Conservation (phyloP, 169 alveolate species). For the Prorocentrum cordatum region DNA sequence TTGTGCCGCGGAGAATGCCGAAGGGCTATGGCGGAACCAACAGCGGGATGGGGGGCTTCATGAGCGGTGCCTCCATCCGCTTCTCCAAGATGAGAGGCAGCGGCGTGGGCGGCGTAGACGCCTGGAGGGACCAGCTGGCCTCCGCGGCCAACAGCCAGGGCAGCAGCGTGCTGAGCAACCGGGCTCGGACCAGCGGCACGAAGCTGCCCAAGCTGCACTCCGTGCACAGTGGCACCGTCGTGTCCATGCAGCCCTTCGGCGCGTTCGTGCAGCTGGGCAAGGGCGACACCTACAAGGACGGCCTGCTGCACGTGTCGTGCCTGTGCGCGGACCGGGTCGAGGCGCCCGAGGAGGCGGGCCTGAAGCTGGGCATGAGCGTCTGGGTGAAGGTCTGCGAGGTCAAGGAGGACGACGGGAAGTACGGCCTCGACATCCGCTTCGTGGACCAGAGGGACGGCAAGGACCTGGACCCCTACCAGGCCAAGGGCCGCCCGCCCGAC, state of each 20-base stretch:
- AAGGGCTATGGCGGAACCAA: no score
- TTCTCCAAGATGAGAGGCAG: not conserved
- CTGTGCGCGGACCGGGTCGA: not conserved
- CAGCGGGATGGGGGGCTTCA: not conserved
- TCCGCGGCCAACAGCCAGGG: not conserved
- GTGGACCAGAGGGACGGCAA: not conserved
- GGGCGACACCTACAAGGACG: not conserved
- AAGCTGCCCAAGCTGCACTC: not conserved
- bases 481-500: not conserved
- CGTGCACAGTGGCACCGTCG: not conserved
- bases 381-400: not conserved
- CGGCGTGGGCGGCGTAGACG: not conserved
- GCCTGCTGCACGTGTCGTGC: not conserved
- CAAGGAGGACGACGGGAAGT: not conserved
- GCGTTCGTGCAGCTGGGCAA: not conserved
- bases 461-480: not conserved
- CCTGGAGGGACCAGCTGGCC: not conserved
- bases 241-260: not conserved
- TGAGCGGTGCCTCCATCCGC: not conserved
- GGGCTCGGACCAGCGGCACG: not conserved
- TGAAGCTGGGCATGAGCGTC: not conserved
- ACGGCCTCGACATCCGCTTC: not conserved
- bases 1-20: no score
- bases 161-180: not conserved
- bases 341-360: not conserved